phyloP scores from a whole-genome alignment of 129 eudicot genomes.

The Oenanthe sinensis region DNA sequence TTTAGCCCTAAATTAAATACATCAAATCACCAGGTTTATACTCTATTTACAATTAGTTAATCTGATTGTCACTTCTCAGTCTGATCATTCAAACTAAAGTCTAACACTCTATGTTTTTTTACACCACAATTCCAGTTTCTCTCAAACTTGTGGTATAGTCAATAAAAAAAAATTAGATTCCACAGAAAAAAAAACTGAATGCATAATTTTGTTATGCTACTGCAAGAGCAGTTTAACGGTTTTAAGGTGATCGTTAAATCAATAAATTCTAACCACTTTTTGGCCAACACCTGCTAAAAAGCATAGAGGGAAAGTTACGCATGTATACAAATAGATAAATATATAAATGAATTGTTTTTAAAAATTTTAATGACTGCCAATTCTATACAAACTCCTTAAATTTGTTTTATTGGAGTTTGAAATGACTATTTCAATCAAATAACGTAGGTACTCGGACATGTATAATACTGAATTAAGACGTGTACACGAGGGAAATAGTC shows the following conservation, averaged over 20 bases:
- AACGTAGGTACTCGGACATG: background rate
- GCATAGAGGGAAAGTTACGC: too few relatives aligned
- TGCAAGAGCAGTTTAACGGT: background rate
- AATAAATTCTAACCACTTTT: background rate
- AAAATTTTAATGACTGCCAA: background rate
- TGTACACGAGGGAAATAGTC: background rate
- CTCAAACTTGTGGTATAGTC: background rate
- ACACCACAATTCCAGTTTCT: background rate
- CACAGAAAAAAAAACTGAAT: background rate
- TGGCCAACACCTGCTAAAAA: background rate
- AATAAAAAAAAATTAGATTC: background rate
- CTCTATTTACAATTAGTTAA: too few relatives aligned
- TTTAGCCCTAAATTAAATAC: too few relatives aligned
- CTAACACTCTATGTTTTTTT: background rate
- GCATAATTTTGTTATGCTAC: background rate
- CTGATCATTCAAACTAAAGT: background rate
- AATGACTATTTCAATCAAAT: background rate
- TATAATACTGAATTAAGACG: too few relatives aligned
- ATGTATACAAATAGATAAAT: too few relatives aligned
- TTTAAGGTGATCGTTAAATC: background rate
- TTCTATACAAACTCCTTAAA: background rate
- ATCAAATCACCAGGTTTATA: too few relatives aligned
- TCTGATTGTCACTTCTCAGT: too few relatives aligned
- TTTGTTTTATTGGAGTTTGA: background rate
- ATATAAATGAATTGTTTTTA: too few relatives aligned